Base-by-base conservation (phyloP, 2,329 filamentous ascomycete genomes). In the Penicillium nordicum region DNA sequence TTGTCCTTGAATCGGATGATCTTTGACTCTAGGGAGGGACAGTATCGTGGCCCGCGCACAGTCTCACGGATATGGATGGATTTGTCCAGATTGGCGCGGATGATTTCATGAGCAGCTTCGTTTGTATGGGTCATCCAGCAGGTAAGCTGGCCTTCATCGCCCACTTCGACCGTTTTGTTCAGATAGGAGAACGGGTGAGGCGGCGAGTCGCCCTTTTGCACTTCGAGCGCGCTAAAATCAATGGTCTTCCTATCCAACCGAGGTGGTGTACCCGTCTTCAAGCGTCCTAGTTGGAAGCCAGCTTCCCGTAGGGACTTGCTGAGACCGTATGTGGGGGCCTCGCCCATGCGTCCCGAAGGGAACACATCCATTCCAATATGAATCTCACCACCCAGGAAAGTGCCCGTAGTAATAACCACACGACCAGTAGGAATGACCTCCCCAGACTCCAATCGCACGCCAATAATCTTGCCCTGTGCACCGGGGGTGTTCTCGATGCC, bases 201-300 rank as follows among this genome's bases (percentile, higher is more conserved):
- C 1, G 92, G 90, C 2, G 93, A 81, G 67, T 99, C 94, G 5
- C 93, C 94, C 30, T 77, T 78, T 66, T 97, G 93, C 4, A 82
- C 77, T 54, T 92, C 84, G 4, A 97, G 78, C 0, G 80, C 73
- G 2, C 81, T 76, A 70, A 89, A 97, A 65, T 97, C 82, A 70
- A 99, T 97, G 37, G 88, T 90, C 53, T 85, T 86, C 60, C 84
- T 86, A 64, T 92, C 89, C 53, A 99, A 79, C 27, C 94, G 86
- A 23, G 94, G 94, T 8, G 94, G 94, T 5, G 94, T 99, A 14
- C 94, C 94, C 0, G 94, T 99, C 81, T 99, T 99, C 50, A 99
- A 75, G 58, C 94, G 85, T 29, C 94, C 94, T 16, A 99, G 78
- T 65, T 88, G 83, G 70, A 99, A 97, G 1, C 94, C 94, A 1